Evolutionary conservation across 2,329 filamentous ascomycete genomes (phyloP).

Genomic region (Aschersonia sp.): DNA sequence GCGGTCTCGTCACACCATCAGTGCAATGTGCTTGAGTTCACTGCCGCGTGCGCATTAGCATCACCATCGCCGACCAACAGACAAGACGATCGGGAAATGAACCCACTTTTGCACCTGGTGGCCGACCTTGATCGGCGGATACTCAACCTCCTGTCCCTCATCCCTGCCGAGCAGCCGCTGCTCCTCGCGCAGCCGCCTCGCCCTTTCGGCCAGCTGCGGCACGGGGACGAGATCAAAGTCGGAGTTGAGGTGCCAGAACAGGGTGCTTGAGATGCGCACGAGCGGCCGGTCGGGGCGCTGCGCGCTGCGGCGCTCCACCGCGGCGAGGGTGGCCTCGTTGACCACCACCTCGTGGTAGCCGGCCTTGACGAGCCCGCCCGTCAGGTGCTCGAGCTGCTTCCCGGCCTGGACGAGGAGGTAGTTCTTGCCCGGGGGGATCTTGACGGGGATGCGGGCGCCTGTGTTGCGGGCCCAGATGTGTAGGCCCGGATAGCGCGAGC

Average conservation of each 20-base stretch:
- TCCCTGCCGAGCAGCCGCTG: slow-evolving; percentile 35
- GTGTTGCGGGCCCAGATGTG: slow-evolving; percentile 52
- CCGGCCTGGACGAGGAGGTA: slow-evolving; percentile 47
- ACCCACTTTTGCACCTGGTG: slow-evolving; percentile 42
- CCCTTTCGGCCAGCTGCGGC: slow-evolving; percentile 28
- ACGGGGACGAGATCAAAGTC: slow-evolving; percentile 41
- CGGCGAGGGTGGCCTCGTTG: slow-evolving; percentile 34
- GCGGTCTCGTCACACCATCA: slow-evolving; percentile 25
- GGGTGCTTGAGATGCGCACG: slow-evolving; percentile 42
- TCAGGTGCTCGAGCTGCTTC: slow-evolving; percentile 48
- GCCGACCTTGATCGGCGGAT: slow-evolving; percentile 41
- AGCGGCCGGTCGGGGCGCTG: slow-evolving; percentile 33
- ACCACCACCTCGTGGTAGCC: slow-evolving; percentile 49
- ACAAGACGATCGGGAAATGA: not conserved
- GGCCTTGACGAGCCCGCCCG: slow-evolving; percentile 45
- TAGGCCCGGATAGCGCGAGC: slow-evolving; percentile 45
- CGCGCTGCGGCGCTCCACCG: slow-evolving; percentile 25
- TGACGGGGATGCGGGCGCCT: slow-evolving; percentile 40
- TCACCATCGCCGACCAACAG: not conserved
- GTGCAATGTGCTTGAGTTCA: slow-evolving; percentile 37
- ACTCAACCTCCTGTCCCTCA: slow-evolving; percentile 34
- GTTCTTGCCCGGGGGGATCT: slow-evolving; percentile 38
- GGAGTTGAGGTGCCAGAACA: slow-evolving; percentile 46
- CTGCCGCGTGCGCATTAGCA: slow-evolving; percentile 10
- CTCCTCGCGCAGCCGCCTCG: slow-evolving; percentile 27